These are phyloP conservation scores for Astrothelium macrocarpum DNA, from an alignment of 495 filamentous ascomycete genomes.

Conservation along the genomic window DNA sequence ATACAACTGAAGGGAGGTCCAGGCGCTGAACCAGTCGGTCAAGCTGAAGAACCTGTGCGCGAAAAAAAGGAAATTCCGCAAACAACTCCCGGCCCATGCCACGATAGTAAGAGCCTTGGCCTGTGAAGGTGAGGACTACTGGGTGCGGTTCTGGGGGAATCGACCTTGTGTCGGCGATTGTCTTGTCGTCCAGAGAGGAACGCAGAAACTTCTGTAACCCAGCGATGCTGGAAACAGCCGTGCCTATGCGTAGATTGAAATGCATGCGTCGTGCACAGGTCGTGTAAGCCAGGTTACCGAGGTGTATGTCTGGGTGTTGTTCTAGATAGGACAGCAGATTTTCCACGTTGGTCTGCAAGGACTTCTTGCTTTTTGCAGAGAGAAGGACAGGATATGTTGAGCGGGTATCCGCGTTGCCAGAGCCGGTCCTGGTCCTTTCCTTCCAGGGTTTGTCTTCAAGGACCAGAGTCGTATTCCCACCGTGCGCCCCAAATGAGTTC, in stretches of 20 bases:
- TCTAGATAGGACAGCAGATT: slow-evolving; percentile 39
- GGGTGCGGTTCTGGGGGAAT: slow-evolving; percentile 9
- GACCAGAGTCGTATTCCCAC: slow-evolving; percentile 45
- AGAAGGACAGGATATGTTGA: slow-evolving; percentile 46
- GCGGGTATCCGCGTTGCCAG: slow-evolving; percentile 40
- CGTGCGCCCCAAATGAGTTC: slow-evolving; percentile 58
- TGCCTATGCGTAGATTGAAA: slow-evolving; percentile 44
- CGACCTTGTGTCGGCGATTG: slow-evolving; percentile 24
- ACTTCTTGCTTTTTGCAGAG: slow-evolving; percentile 41
- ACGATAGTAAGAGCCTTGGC: slow-evolving; percentile 12
- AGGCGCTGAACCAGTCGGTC: background rate
- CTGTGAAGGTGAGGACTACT: slow-evolving; percentile 16
- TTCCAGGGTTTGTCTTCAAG: slow-evolving; percentile 46
- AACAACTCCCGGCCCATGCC: slow-evolving; percentile 8
- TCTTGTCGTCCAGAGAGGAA: background rate
- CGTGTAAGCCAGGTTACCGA: slow-evolving; percentile 62
- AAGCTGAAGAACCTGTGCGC: background rate
- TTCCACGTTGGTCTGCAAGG: slow-evolving; percentile 28
- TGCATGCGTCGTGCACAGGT: slow-evolving; percentile 74
- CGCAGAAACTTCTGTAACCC: background rate
- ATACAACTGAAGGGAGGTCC: slow-evolving; percentile 13
- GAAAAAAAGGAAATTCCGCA: slow-evolving; percentile 5
- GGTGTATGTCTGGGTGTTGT: slow-evolving; percentile 23
- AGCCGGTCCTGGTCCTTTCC: slow-evolving; percentile 6
- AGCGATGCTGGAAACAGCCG: slow-evolving; percentile 7